Percentiles rank a stretch among this genome's conserved stretches.
Evolutionary conservation across 345 rosid genomes (phyloP).

Genomic region (Linum trigynum): DNA sequence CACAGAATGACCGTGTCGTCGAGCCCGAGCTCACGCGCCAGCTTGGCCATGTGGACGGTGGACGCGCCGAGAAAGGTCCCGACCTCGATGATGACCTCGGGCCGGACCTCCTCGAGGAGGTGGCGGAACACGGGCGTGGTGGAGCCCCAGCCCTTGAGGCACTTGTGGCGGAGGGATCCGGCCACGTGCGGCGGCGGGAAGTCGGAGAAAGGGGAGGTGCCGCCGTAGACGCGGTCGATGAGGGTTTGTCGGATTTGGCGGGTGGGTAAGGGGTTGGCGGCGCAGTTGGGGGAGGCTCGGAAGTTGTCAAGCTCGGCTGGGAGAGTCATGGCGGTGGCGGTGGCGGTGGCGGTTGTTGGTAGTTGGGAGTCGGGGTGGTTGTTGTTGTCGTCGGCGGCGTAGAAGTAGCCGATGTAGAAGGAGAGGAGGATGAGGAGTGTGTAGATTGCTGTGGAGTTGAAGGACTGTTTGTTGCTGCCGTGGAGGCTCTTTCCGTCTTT

Average conservation of each 20-base stretch:
- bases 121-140: constrained; percentile 44
- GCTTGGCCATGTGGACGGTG: constrained; percentile 60
- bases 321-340: constrained; percentile 1
- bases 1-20: constrained; percentile 41
- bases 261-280: constrained; percentile 25
- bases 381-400: constrained; percentile 18
- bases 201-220: constrained; percentile 38
- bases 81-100: constrained; percentile 47
- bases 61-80: constrained; percentile 75
- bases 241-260: constrained; percentile 30
- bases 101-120: constrained; percentile 40
- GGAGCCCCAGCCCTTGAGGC: constrained; percentile 65
- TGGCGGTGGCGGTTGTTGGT: neutral
- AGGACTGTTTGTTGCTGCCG: neutral
- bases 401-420: constrained; percentile 45
- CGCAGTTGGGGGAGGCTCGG: constrained; percentile 42
- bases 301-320: constrained; percentile 28
- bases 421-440: constrained; percentile 31
- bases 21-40: constrained; percentile 44
- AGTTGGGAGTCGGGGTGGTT: neutral
- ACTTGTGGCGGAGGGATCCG: constrained; percentile 20
- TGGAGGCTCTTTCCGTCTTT: too few relatives aligned
- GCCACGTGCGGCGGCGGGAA: constrained; percentile 45
- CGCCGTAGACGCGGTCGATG: constrained; percentile 39
- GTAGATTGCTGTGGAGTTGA: constrained; percentile 17